Percentiles rank a stretch among this genome's conserved stretches.
phyloP scores from a whole-genome alignment of 305 asterid genomes.

The Stenogyne calaminthoides region DNA sequence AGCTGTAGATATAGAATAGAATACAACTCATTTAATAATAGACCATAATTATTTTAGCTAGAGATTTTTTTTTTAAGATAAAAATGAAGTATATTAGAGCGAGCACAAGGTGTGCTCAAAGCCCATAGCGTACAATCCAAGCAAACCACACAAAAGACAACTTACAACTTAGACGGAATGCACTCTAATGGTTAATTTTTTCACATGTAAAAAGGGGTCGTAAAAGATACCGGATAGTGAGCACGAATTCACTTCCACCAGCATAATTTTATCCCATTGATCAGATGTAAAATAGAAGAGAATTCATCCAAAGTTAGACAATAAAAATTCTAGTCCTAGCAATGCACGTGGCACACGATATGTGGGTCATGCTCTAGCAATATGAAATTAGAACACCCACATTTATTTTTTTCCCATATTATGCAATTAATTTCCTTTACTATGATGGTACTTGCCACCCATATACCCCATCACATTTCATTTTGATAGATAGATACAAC shows the following conservation, averaged over 20 bases:
- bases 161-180: too few species aligned
- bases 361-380: not conserved
- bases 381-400: not conserved
- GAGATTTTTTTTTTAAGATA: too few species aligned
- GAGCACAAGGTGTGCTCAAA: too few species aligned
- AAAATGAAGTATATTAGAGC: too few species aligned
- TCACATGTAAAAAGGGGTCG: too few species aligned
- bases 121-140: too few species aligned
- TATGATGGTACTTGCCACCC: not conserved
- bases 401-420: not conserved
- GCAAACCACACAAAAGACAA: too few species aligned
- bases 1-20: not conserved
- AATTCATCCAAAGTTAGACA: not conserved
- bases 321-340: not conserved
- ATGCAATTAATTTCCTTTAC: not conserved
- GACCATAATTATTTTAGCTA: not conserved
- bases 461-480: not conserved
- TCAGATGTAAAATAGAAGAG: too few species aligned
- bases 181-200: too few species aligned
- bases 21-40: not conserved
- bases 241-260: too few species aligned
- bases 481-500: not conserved
- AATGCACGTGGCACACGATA: not conserved
- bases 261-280: too few species aligned
- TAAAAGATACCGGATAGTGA: too few species aligned